These are phyloP conservation scores for Bonia amplexicaulis DNA, from an alignment of 176 grass and related monocot genomes.

Conservation along the genomic window DNA sequence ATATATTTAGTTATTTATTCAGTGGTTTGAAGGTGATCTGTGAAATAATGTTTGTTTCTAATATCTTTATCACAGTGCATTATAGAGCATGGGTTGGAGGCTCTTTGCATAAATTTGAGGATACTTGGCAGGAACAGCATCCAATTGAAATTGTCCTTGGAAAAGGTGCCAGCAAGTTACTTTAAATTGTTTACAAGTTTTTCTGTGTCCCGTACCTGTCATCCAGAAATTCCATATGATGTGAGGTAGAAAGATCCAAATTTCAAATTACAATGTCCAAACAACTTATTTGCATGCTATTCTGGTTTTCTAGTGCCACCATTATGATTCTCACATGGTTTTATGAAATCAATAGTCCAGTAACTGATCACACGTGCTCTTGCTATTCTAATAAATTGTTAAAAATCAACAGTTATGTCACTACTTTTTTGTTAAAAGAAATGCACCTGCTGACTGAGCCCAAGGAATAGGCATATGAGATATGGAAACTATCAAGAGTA, in stretches of 20 bases:
- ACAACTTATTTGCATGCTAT: not conserved
- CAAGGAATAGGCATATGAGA: not conserved
- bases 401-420: not conserved
- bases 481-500: not conserved
- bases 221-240: not conserved
- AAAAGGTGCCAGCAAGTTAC: conserved; percentile 50
- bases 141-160: conserved; percentile 74
- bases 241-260: not conserved
- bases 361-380: not conserved
- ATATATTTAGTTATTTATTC: not conserved
- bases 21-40: conserved; percentile 7
- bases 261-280: not conserved
- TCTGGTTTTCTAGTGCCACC: conserved; percentile 10
- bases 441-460: not conserved
- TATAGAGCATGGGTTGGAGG: conserved; percentile 81
- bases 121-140: conserved; percentile 94
- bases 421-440: not conserved
- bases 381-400: not conserved
- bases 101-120: conserved; percentile 84
- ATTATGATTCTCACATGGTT: not conserved
- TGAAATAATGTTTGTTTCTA: not conserved
- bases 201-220: not conserved
- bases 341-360: not conserved
- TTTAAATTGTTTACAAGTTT: conserved; percentile 13
- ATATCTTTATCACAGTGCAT: conserved; percentile 59